Base-by-base conservation (phyloP, 768 basidiomycete genomes). In the Termitomyces sp. region DNA sequence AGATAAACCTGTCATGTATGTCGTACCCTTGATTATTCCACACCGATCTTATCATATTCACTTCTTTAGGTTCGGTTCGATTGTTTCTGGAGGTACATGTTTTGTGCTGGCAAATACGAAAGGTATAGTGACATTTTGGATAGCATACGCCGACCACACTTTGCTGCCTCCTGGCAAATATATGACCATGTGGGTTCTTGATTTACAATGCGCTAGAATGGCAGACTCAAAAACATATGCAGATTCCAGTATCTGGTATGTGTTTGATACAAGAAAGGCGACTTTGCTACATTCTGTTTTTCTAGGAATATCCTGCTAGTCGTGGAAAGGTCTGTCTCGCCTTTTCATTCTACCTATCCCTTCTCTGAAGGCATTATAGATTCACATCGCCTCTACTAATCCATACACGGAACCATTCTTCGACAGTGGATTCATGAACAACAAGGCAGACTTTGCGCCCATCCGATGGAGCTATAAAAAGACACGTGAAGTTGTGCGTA, bases 381-480 rank as follows among this genome's bases (percentile, higher is more conserved):
- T 87, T 64, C 85, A 86, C 67, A 82, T 87, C 67, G 64, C 70
- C 46, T 84, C 81, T 23, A 57, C 77, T 45, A 82, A 75, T 73
- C 85, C 86, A 4, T 87, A 86, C 71, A 68, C 71, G 62, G 81
- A 81, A 61, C 85, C 86, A 4, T 73, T 67, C 70, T 87, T 86
- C 64, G 86, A 88, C 72, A 80, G 78, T 57, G 86, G 86, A n/a
- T 87, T 88, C 79, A 83, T 88, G 86, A 87, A 85, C 73, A 67
- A 87, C 75, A 85, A 85, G 74, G 86, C 86, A 31, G 86, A 87
- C 72, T 86, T 86, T 63, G 85, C 84, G 23, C 86, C 86, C 14
- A 83, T 87, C 62, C 82, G 85, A 37, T 87, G 86, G 86, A 83
- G 83, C 66, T 87, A 87, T 75, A 87, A 87, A 81, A 83, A 82